Evolutionary conservation across 164 flowering plant species (phyloP).

Genomic region (Berberis vulgaris): DNA sequence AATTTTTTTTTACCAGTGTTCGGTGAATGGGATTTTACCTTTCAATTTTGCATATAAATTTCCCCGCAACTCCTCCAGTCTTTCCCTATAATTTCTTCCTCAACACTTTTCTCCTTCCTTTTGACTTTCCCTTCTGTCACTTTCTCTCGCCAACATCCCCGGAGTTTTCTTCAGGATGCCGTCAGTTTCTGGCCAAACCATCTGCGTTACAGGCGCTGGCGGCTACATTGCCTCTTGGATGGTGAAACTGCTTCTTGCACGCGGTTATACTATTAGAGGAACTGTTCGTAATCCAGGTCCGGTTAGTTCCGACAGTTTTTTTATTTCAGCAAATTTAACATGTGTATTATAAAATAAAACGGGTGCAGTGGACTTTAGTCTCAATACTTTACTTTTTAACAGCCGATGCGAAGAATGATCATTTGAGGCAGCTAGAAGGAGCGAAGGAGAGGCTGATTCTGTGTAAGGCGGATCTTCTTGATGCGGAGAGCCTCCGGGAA

Average conservation of each 20-base stretch:
- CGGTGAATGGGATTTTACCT: no score
- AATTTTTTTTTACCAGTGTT: no score
- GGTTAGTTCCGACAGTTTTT: no score
- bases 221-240: slow-evolving; percentile 67
- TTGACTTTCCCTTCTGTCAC: no score
- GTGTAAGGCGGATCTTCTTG: slow-evolving; percentile 73
- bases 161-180: slow-evolving; percentile 13
- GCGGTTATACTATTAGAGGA: slow-evolving; percentile 44
- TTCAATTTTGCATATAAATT: no score
- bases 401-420: slow-evolving; percentile 86
- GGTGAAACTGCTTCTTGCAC: slow-evolving; percentile 39
- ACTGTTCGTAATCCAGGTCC: slow-evolving; percentile 44
- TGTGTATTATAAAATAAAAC: no score
- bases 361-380: no score
- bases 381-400: background rate
- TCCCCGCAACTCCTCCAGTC: no score
- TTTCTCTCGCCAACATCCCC: slow-evolving; percentile 19
- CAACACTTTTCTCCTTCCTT: no score
- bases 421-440: slow-evolving; percentile 73
- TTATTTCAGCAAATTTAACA: no score
- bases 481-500: slow-evolving; percentile 49
- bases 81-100: no score
- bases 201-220: slow-evolving; percentile 61
- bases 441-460: slow-evolving; percentile 60
- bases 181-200: slow-evolving; percentile 22